Percentiles rank a stretch among this genome's conserved stretches.
These are phyloP conservation scores for Hypoxylon sp. DNA, from an alignment of 2,329 filamentous ascomycete species.

Conservation along the genomic window DNA sequence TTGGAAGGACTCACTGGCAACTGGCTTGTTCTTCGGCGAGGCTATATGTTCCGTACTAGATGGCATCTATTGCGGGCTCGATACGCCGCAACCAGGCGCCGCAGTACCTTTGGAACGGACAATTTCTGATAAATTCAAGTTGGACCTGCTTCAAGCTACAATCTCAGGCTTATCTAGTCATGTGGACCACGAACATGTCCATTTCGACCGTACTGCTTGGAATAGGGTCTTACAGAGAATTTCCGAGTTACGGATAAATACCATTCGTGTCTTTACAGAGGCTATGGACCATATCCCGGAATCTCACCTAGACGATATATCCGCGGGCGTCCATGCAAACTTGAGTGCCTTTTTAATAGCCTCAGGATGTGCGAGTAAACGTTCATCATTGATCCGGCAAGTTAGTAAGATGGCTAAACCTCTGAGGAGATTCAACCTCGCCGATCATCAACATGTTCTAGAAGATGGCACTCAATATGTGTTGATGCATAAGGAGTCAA, in stretches of 20 bases:
- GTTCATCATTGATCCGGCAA: constrained; percentile 39
- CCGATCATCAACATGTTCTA: constrained; percentile 41
- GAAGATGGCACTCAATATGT: constrained; percentile 41
- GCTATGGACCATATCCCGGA: constrained; percentile 45
- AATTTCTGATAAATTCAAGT: constrained; percentile 20
- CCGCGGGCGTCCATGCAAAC: constrained; percentile 43
- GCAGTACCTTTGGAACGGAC: constrained; percentile 24
- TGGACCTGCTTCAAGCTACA: constrained; percentile 42
- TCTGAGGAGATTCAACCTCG: constrained; percentile 38
- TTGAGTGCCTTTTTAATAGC: constrained; percentile 40
- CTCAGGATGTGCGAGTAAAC: constrained; percentile 16
- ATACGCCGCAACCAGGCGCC: not conserved
- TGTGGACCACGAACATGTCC: not conserved
- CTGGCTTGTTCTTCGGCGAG: constrained; percentile 34
- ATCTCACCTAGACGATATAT: constrained; percentile 27
- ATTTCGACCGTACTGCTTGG: constrained; percentile 44
- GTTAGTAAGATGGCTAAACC: constrained; percentile 44
- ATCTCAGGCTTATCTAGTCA: constrained; percentile 42
- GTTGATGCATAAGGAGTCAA: constrained; percentile 17
- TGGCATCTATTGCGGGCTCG: constrained; percentile 38
- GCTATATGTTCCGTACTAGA: constrained; percentile 38
- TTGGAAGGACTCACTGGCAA: constrained; percentile 41
- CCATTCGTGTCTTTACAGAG: constrained; percentile 43
- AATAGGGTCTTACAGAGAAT: constrained; percentile 41
- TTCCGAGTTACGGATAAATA: constrained; percentile 46